Percentiles rank a stretch among this genome's conserved stretches.
Conservation (phyloP, 202 grass and related monocot species). For the Zoysia matrella region DNA sequence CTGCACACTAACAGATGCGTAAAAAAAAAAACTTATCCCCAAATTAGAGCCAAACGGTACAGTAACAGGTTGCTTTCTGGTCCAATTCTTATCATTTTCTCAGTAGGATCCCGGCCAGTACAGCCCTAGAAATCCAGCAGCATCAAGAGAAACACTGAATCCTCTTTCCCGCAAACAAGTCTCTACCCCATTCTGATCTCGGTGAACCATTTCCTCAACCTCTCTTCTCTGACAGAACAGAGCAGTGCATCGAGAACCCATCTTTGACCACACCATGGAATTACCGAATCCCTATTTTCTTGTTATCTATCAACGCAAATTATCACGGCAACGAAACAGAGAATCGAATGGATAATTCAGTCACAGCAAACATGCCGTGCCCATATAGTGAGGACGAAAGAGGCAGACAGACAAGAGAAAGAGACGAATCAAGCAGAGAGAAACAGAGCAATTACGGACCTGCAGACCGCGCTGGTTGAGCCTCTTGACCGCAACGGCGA, state of each 20-base stretch:
- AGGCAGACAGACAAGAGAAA: too few species aligned
- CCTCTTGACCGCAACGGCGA: conserved; percentile 81
- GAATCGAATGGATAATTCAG: too few species aligned
- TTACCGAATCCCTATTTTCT: too few species aligned
- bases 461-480: conserved; percentile 80
- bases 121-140: not conserved
- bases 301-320: too few species aligned
- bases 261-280: too few species aligned
- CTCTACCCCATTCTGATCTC: conserved; percentile 7
- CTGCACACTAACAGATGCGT: not conserved
- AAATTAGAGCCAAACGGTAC: not conserved
- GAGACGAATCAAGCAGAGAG: not conserved
- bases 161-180: not conserved
- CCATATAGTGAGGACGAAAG: too few species aligned
- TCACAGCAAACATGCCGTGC: too few species aligned
- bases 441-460: conserved; percentile 31
- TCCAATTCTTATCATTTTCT: not conserved
- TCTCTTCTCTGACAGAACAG: too few species aligned
- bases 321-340: too few species aligned
- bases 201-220: too few species aligned
- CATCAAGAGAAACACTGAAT: not conserved
- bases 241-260: too few species aligned
- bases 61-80: not conserved
- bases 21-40: too few species aligned
- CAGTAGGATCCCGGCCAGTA: not conserved